Evolutionary conservation across 345 rosid genomes (phyloP).

Genomic region (Brassica nigra): DNA sequence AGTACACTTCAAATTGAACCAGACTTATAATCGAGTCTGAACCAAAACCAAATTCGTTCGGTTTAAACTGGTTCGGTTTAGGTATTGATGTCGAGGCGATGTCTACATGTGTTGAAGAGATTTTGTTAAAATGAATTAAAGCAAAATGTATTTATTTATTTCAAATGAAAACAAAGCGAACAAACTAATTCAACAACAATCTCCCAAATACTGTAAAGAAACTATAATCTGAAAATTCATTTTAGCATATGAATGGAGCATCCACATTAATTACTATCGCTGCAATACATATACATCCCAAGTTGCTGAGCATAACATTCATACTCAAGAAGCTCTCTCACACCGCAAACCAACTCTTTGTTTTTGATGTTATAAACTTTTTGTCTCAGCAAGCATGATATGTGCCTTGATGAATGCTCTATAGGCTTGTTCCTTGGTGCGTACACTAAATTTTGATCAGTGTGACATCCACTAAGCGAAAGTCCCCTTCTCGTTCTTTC

Average conservation of each 20-base stretch:
- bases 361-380: slow-evolving; percentile 47
- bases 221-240: background rate
- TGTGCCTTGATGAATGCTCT: slow-evolving; percentile 89
- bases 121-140: background rate
- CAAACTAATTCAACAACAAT: background rate
- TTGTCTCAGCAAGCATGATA: slow-evolving; percentile 46
- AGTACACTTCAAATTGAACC: background rate
- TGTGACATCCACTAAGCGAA: slow-evolving; percentile 81
- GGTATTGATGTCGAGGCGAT: background rate
- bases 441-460: slow-evolving; percentile 84
- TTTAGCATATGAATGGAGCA: slow-evolving; percentile 47
- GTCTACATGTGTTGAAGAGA: no score
- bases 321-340: slow-evolving; percentile 56
- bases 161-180: background rate
- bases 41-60: background rate
- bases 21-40: background rate
- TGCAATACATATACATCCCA: slow-evolving; percentile 62
- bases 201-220: background rate
- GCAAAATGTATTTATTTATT: background rate
- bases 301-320: slow-evolving; percentile 80
- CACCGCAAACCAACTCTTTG: slow-evolving; percentile 51
- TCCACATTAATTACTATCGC: slow-evolving; percentile 52
- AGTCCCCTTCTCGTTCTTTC: slow-evolving; percentile 57
- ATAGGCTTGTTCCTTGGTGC: slow-evolving; percentile 61
- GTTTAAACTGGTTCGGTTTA: background rate